Conservation (phyloP, 108 stramenopile species). For the Bacterosira constricta region DNA sequence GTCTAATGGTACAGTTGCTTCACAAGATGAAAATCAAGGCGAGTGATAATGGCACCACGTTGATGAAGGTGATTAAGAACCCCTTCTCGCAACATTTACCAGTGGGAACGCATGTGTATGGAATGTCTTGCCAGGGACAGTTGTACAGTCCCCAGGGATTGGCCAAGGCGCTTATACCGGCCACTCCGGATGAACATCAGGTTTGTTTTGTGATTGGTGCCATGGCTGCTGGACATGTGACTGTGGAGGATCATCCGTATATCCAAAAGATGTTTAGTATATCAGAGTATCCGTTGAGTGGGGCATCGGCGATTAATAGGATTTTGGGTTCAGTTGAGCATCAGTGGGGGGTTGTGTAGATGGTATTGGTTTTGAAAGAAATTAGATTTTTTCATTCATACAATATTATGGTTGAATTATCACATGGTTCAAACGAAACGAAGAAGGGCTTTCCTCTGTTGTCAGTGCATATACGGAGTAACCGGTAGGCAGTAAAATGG, state of each 20-base stretch:
- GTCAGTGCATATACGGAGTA: too few species aligned
- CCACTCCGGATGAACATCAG: constrained; percentile 58
- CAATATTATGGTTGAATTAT: neutral
- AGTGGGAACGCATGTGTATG: constrained; percentile 89
- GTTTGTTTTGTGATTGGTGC: constrained; percentile 96
- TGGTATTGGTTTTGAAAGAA: too few species aligned
- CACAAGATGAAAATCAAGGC: constrained; percentile 99
- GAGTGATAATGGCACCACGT: constrained; percentile 83
- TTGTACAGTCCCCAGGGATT: constrained; percentile 87
- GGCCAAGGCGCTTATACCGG: constrained; percentile 78
- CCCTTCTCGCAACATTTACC: constrained; percentile 96
- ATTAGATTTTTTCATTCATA: constrained; percentile 1
- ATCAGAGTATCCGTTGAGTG: constrained; percentile 94
- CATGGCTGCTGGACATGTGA: constrained; percentile 94
- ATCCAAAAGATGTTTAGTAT: constrained; percentile 95
- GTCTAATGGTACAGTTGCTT: constrained; percentile 94
- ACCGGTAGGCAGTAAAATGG: too few species aligned
- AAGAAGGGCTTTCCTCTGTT: neutral
- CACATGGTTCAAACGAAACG: neutral
- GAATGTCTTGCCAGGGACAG: constrained; percentile 80
- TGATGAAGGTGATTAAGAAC: constrained; percentile 98
- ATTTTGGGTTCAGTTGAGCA: constrained; percentile 93
- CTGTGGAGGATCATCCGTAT: constrained; percentile 92
- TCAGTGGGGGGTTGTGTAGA: constrained; percentile 96
- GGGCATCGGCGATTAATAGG: constrained; percentile 90